Evolutionary conservation across 257 asterid genomes (phyloP).

Genomic region (Solanum pimpinellifolium): DNA sequence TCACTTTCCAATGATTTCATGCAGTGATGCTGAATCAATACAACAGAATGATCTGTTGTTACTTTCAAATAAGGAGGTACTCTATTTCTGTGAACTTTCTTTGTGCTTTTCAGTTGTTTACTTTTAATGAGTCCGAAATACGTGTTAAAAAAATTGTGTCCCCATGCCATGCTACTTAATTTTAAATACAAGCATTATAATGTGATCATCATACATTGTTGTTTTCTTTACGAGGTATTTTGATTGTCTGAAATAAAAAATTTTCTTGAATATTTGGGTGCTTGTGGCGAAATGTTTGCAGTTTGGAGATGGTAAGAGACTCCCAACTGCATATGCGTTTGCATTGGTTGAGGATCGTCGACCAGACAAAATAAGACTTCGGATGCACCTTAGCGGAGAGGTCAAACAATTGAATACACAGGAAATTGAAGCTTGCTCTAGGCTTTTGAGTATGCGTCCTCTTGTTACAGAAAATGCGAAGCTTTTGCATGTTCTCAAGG

Average conservation of each 20-base stretch:
- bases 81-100: neutral
- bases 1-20: slow-evolving; percentile 47
- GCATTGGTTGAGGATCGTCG: slow-evolving; percentile 93
- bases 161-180: neutral
- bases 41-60: slow-evolving; percentile 70
- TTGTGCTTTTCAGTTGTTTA: neutral
- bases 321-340: slow-evolving; percentile 77
- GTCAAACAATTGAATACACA: slow-evolving; percentile 33
- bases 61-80: slow-evolving; percentile 59
- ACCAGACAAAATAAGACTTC: slow-evolving; percentile 47
- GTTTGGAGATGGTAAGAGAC: slow-evolving; percentile 51
- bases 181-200: neutral
- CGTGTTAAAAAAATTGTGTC: neutral
- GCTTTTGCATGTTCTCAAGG: slow-evolving; percentile 46
- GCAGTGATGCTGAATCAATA: slow-evolving; percentile 23
- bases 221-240: neutral
- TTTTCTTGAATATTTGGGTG: neutral
- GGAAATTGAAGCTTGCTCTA: slow-evolving; percentile 39
- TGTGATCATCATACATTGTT: neutral
- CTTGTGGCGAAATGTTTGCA: slow-evolving; percentile 10
- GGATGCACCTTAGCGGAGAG: slow-evolving; percentile 72
- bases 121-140: neutral
- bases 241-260: neutral
- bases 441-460: slow-evolving; percentile 56
- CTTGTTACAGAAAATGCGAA: slow-evolving; percentile 34